These are phyloP conservation scores for Coriaria nepalensis DNA, from an alignment of 306 rosid genomes.

Conservation along the genomic window DNA sequence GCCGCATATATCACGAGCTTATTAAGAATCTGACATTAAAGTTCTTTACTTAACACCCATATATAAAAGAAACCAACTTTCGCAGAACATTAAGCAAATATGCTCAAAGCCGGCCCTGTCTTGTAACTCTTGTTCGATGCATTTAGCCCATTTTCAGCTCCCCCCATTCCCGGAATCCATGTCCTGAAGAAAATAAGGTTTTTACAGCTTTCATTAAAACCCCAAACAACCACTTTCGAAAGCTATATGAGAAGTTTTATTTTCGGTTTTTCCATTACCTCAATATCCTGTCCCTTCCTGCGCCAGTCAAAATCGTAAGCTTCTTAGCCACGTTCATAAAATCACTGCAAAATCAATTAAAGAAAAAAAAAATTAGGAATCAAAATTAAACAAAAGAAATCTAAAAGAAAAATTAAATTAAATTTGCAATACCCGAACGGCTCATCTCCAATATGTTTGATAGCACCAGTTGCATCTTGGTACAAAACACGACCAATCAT, in stretches of 20 bases:
- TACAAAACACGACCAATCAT: constrained; percentile 66
- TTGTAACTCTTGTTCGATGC: constrained; percentile 74
- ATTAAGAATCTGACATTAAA: too few species aligned
- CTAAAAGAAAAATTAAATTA: not conserved
- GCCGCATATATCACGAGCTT: too few species aligned
- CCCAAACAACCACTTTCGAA: not conserved
- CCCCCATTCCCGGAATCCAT: constrained; percentile 47
- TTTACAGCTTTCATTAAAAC: constrained; percentile 3
- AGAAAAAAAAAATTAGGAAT: constrained; percentile 1
- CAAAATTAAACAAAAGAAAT: not conserved
- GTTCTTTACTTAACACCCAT: too few species aligned
- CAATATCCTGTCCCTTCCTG: constrained; percentile 35
- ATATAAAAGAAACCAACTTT: not conserved
- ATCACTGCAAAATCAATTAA: constrained; percentile 41
- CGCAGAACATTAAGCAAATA: constrained; percentile 40
- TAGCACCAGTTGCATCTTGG: constrained; percentile 56
- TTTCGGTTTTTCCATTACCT: constrained; percentile 25
- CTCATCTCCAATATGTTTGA: constrained; percentile 73
- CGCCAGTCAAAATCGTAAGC: constrained; percentile 52
- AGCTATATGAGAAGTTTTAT: too few species aligned
- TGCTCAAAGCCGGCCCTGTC: constrained; percentile 56
- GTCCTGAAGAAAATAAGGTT: constrained; percentile 28
- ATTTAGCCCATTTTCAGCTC: constrained; percentile 48
- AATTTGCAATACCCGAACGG: constrained; percentile 52
- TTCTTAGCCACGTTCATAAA: constrained; percentile 70